These are phyloP conservation scores for Erysiphe pulchra DNA, from an alignment of 2,329 filamentous ascomycete genomes.

Conservation along the genomic window DNA sequence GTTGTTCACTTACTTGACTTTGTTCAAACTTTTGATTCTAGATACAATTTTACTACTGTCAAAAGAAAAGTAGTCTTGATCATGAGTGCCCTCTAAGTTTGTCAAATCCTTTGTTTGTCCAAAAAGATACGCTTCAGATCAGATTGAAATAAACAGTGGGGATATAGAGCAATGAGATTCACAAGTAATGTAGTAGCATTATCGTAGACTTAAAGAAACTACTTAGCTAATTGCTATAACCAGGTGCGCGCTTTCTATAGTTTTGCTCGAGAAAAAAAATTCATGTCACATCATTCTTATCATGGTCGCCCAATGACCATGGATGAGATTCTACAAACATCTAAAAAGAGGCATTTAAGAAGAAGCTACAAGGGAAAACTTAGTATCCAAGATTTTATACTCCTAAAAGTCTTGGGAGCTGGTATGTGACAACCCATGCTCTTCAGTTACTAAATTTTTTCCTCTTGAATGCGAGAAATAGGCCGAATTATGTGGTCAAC, in stretches of 20 bases:
- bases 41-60: neutral
- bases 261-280: conserved; percentile 9
- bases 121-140: neutral
- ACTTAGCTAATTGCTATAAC: neutral
- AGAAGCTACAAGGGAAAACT: conserved; percentile 10
- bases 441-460: neutral
- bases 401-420: conserved; percentile 53
- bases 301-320: conserved; percentile 6
- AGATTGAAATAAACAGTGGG: neutral
- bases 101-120: neutral
- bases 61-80: neutral
- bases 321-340: conserved; percentile 7
- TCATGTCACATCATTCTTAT: conserved; percentile 8
- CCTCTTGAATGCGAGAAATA: neutral
- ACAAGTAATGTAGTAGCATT: neutral
- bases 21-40: neutral
- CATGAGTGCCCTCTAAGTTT: neutral
- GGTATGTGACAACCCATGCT: conserved; percentile 20
- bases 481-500: neutral
- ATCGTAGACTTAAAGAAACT: neutral
- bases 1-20: neutral
- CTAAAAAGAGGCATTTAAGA: conserved; percentile 10
- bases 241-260: neutral
- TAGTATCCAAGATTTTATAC: conserved; percentile 34
- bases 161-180: neutral